phyloP scores from a whole-genome alignment of 2,329 filamentous ascomycete genomes.

The Chaetomiaceae sp. region DNA sequence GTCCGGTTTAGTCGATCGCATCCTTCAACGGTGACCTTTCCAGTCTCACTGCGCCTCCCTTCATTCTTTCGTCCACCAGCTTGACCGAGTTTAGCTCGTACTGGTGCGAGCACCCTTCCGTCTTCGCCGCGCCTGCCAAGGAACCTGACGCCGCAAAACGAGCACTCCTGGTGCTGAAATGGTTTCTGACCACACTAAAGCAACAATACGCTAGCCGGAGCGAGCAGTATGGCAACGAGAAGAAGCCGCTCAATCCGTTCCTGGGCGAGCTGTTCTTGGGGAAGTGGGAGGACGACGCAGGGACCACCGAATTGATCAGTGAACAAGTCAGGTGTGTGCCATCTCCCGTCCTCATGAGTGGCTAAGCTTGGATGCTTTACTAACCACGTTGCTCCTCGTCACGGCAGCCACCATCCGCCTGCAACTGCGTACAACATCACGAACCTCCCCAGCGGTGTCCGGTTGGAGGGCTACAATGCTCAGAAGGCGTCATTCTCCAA shows the following conservation, averaged over 20 bases:
- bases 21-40: slow-evolving; percentile 80
- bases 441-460: slow-evolving; percentile 78
- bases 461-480: slow-evolving; percentile 83
- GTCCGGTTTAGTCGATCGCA: slow-evolving; percentile 57
- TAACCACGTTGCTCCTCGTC: slow-evolving; percentile 28
- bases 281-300: slow-evolving; percentile 77
- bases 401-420: slow-evolving; percentile 84
- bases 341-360: neutral
- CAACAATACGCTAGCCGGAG: slow-evolving; percentile 74
- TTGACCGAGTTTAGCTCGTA: slow-evolving; percentile 78
- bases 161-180: slow-evolving; percentile 83
- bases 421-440: slow-evolving; percentile 91
- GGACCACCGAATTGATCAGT: slow-evolving; percentile 80
- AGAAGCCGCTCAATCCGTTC: slow-evolving; percentile 97
- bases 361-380: neutral
- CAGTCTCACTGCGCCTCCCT: slow-evolving; percentile 75
- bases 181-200: slow-evolving; percentile 91
- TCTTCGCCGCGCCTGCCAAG: slow-evolving; percentile 77
- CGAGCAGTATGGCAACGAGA: slow-evolving; percentile 82
- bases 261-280: slow-evolving; percentile 91
- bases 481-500: slow-evolving; percentile 93
- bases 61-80: slow-evolving; percentile 74
- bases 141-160: slow-evolving; percentile 79
- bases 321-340: slow-evolving; percentile 77
- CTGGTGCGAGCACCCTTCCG: slow-evolving; percentile 72